Percentiles rank a stretch among this genome's conserved stretches.
Evolutionary conservation across 2,329 filamentous ascomycete species (phyloP).

Genomic region (Drechslerella stenobrocha): DNA sequence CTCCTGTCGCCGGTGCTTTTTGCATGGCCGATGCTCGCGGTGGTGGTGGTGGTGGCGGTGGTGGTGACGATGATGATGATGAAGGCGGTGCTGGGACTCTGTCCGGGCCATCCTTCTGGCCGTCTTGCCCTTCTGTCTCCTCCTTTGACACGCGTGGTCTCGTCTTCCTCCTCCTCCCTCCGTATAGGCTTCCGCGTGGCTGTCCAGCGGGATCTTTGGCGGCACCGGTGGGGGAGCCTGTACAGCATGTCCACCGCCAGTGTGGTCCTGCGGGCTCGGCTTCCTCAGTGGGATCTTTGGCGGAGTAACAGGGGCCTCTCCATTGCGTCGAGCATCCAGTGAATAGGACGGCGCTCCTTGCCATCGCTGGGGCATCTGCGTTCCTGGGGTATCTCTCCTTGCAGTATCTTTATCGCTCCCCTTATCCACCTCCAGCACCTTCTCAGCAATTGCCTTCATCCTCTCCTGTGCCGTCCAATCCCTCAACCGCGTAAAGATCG

Average conservation of each 20-base stretch:
- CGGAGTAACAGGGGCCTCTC: background rate
- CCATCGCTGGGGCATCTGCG: too few relatives aligned
- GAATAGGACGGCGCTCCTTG: too few relatives aligned
- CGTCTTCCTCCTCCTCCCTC: too few relatives aligned
- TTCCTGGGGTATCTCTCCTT: background rate
- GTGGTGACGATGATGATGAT: conserved; percentile 1
- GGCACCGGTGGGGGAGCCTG: conserved; percentile 1
- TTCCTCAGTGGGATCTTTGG: conserved; percentile 13
- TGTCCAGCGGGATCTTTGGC: conserved; percentile 15
- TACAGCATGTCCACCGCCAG: background rate
- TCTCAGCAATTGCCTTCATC: background rate
- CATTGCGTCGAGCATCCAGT: too few relatives aligned
- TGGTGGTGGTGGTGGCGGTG: conserved; percentile 5
- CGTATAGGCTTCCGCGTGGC: too few relatives aligned
- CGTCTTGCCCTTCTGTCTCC: background rate
- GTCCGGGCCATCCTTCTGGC: background rate
- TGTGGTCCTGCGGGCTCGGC: background rate
- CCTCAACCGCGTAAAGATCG: conserved; percentile 32
- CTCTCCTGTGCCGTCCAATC: conserved; percentile 43
- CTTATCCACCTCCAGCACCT: background rate
- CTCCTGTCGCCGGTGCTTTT: conserved; percentile 17
- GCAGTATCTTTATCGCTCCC: background rate
- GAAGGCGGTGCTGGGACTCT: background rate
- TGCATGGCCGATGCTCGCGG: background rate
- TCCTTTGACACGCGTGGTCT: background rate